Evolutionary conservation across 2,329 filamentous ascomycete species (phyloP), one percentile per base, ranked within the genome.

Genomic region (Aspergillus calidoustus): DNA sequence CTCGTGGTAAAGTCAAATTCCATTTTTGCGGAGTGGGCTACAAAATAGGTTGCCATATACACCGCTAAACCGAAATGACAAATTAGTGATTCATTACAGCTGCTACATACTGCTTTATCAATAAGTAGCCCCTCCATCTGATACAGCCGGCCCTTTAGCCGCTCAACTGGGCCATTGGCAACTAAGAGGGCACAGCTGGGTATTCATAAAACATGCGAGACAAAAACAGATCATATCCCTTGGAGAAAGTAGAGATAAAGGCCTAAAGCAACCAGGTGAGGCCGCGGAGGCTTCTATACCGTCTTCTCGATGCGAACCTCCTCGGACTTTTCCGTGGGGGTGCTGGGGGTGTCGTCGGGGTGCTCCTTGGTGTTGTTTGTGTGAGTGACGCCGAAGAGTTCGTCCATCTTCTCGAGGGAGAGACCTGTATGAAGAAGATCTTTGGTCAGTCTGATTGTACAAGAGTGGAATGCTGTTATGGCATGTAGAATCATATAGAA

Each of bases 341-440:
- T 31, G 25, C 64, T 23, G 34, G 48, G 47, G 59, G 64, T 31
- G 25, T 65, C 59, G 64, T 66, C 30, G 66, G 46, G 15, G 31
- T 15, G 31, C 31, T 62, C 51, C 60, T 68, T 54, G 13, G 51
- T 34, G 13, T 54, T 25, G 13, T 54, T 38, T 17, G 15, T 4
- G 9, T 57, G 47, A 34, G 83, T 84, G 53, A 87, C 80, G 50
- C 87, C 87, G 71, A 89, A 89, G 17, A 89, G 79, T 68, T 88
- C 85, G 71, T 89, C 86, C 86, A 89, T 89, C 73, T 83, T 84
- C 76, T 90, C 87, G 62, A 89, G 79, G 48, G 80, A 81, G 34
- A 82, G 63, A n/a, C 80, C 74, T 76, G 34, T 51, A 50, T 30
- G 8, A 2, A 41, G 34, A 41, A 41, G 2, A 15, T 13, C 3